A percentile compares a stretch with the other conserved stretches of the same genome.
phyloP scores from a whole-genome alignment of 345 rosid genomes.

The Eucalyptus globulus region DNA sequence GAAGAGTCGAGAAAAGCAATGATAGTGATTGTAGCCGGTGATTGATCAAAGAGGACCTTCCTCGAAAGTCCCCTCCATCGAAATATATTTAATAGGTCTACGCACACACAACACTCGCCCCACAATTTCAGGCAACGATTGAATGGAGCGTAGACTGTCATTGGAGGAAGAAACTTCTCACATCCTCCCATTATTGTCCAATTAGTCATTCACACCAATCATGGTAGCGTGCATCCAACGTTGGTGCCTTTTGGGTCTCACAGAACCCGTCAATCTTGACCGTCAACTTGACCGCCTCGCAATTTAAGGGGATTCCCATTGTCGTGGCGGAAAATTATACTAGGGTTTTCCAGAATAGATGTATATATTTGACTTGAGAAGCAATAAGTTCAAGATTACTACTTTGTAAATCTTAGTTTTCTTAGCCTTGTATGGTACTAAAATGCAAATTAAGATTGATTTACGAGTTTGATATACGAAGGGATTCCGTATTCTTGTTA shows the following conservation, averaged over 20 bases:
- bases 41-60: conserved; percentile 8
- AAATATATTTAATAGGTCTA: background rate
- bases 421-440: background rate
- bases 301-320: background rate
- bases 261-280: background rate
- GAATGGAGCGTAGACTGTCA: background rate
- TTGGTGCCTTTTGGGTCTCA: background rate
- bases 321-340: background rate
- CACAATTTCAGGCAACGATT: conserved; percentile 2
- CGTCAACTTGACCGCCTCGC: background rate
- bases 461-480: background rate
- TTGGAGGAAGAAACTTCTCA: background rate
- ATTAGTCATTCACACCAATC: background rate
- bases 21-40: background rate
- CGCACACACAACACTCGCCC: background rate
- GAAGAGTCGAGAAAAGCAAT: background rate
- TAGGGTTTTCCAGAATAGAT: background rate
- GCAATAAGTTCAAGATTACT: background rate
- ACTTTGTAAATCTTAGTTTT: background rate
- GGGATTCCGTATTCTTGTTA: background rate
- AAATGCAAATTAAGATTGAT: background rate
- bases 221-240: conserved; percentile 5
- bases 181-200: background rate
- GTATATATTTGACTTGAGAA: background rate
- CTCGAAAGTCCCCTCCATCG: conserved; percentile 23